Evolutionary conservation across 345 rosid species (phyloP), one percentile per base, ranked within the genome.

Genomic region (Rhodamnia argentea): DNA sequence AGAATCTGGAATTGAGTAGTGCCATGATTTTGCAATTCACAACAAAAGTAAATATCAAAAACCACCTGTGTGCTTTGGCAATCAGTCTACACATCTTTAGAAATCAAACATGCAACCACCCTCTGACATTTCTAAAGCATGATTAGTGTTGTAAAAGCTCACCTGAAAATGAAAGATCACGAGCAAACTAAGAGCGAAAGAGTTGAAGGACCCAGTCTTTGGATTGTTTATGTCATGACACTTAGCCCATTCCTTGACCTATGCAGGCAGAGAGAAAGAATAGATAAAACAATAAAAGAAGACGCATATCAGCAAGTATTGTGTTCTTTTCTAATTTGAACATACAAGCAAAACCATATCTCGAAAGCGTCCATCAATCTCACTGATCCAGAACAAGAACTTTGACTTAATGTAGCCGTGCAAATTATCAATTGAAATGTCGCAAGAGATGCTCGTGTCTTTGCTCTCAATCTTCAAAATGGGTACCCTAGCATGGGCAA

Each of bases 161-260:
- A 95, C 98, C 98, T 97, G 99, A 89, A 97, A 93, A 93, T 96
- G 99, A 90, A 97, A 97, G 91, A 97, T 88, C 78, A 97, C 97
- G 53, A 96, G 93, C 89, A 97, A 89, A 91, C 94, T 88, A 85
- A 97, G 96, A 76, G 97, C 93, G 70, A 93, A 96, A 4, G 99
- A 96, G 92, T 95, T 97, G 56, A 97, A 88, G 57, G 94, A 89
- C 86, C 98, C 97, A 32, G 23, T 14, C 90, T 91, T 97, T 4
- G 99, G 90, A 83, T 96, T 89, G 88, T 96, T 97, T 86, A 97
- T 93, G 60, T 91, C 85, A 82, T 96, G 93, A 85, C 96, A 90
- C 92, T 96, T 96, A 85, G 99, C 98, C 99, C 99, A 97, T 92
- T 96, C 98, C 90, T 96, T 97, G 87, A 97, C 99, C 99, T 96